These are phyloP conservation scores for Elaphomyces granulatus DNA, from an alignment of 495 filamentous ascomycete genomes.

Conservation along the genomic window DNA sequence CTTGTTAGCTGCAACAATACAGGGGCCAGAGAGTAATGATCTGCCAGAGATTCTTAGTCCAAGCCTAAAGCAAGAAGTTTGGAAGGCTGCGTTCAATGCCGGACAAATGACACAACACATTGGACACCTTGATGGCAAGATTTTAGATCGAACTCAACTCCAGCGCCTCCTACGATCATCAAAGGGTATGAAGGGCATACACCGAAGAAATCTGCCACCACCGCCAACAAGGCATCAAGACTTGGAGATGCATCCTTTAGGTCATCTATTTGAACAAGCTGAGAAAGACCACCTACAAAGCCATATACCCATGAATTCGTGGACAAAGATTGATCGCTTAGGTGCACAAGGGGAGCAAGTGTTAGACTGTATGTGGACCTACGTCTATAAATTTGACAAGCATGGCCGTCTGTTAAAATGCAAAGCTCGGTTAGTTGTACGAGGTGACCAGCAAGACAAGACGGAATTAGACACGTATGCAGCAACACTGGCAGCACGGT, in stretches of 20 bases:
- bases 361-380: slow-evolving; percentile 6
- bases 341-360: background rate
- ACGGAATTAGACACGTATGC: slow-evolving; percentile 7
- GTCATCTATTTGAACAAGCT: background rate
- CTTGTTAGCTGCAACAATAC: background rate
- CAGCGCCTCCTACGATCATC: too few species aligned
- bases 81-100: background rate
- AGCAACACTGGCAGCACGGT: slow-evolving; percentile 11
- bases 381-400: slow-evolving; percentile 12
- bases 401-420: slow-evolving; percentile 13
- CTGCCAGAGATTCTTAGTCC: too few species aligned
- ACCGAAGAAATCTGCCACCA: slow-evolving; percentile 2
- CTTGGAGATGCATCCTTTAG: background rate
- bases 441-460: slow-evolving; percentile 14
- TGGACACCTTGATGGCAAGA: too few species aligned
- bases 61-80: too few species aligned
- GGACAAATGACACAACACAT: too few species aligned
- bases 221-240: background rate
- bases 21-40: too few species aligned
- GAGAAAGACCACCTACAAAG: background rate
- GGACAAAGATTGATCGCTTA: background rate
- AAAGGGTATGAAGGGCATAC: too few species aligned
- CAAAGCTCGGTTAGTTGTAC: slow-evolving; percentile 16
- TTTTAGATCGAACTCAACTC: too few species aligned
- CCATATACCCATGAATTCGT: slow-evolving; percentile 1